Evolutionary conservation across 805 yeast species (phyloP), one percentile per base, ranked within the genome.

Genomic region (Yarrowia sp.): DNA sequence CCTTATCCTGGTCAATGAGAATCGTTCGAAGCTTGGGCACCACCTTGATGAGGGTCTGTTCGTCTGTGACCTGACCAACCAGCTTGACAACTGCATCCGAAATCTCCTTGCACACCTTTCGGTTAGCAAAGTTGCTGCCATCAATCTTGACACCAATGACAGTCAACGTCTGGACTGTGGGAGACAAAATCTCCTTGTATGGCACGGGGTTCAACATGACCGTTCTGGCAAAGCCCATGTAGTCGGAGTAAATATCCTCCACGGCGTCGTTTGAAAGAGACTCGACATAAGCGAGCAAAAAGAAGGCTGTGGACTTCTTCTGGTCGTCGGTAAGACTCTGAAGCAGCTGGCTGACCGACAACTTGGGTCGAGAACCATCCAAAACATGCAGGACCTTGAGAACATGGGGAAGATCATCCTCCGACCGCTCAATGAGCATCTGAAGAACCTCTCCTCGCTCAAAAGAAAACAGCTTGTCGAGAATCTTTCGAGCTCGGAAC

Each of bases 291-390:
- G 76, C 77, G 8, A 85, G 79, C 66, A 92, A 74, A 71, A 89
- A 89, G 0, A 14, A 41, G n/a, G 61, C 61, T 1, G 61, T 54
- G 17, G 46, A 26, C 35, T 54, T 54, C 36, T 54, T 54, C 46
- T 54, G 61, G 26, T 54, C 46, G 14, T 54, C 61, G 1, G 21
- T 8, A 2, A 54, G 46, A 28, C 64, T 36, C 58, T 38, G 62
- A 36, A 90, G 78, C 4, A 92, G 76, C 69, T 83, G 81, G 0
- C 96, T 92, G 14, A 91, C 77, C 0, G 96, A 88, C 5, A 83
- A 70, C 65, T 85, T 89, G 0, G 96, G 89, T 68, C 89, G 83
- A 8, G 96, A 88, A 0, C 95, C 93, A 75, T 92, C 97, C 56
- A 92, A 76, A 2, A 89, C 86, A 72, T 89, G 91, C n/a, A 90